phyloP scores from a whole-genome alignment of 2,329 filamentous ascomycete species.

The Colletotrichum sp. region DNA sequence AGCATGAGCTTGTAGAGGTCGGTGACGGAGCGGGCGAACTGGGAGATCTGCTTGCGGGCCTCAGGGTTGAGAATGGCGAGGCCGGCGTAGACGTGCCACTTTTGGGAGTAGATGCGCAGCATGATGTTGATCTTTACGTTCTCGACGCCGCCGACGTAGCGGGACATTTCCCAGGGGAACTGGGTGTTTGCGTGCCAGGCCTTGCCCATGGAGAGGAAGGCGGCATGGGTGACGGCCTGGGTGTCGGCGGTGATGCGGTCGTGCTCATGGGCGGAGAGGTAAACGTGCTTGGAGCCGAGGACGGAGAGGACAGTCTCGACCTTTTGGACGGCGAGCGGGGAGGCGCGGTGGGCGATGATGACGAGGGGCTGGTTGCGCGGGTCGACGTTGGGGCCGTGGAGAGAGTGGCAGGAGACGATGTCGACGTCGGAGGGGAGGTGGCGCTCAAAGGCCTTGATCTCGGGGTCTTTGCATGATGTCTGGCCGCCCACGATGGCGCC shows the following conservation, averaged over 20 bases:
- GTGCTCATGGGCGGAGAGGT: constrained; percentile 85
- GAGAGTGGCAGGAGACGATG: constrained; percentile 94
- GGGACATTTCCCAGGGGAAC: constrained; percentile 96
- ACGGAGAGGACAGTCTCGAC: constrained; percentile 84
- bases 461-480: constrained; percentile 97
- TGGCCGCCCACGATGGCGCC: constrained; percentile 96
- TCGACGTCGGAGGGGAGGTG: constrained; percentile 88
- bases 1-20: constrained; percentile 98
- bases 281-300: constrained; percentile 84
- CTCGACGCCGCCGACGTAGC: constrained; percentile 96
- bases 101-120: constrained; percentile 95
- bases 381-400: constrained; percentile 92
- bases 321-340: constrained; percentile 74
- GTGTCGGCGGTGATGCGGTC: constrained; percentile 98
- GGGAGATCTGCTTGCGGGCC: constrained; percentile 88
- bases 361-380: constrained; percentile 89
- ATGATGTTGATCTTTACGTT: constrained; percentile 99
- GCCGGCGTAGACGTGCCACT: constrained; percentile 99
- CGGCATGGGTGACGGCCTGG: constrained; percentile 96
- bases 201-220: constrained; percentile 96
- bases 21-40: constrained; percentile 92
- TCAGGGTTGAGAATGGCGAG: constrained; percentile 96
- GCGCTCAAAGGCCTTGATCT: constrained; percentile 91
- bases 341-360: constrained; percentile 90
- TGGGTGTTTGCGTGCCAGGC: constrained; percentile 95